Conservation (phyloP, 2,329 filamentous ascomycete species). For the Alternaria brassicicola region DNA sequence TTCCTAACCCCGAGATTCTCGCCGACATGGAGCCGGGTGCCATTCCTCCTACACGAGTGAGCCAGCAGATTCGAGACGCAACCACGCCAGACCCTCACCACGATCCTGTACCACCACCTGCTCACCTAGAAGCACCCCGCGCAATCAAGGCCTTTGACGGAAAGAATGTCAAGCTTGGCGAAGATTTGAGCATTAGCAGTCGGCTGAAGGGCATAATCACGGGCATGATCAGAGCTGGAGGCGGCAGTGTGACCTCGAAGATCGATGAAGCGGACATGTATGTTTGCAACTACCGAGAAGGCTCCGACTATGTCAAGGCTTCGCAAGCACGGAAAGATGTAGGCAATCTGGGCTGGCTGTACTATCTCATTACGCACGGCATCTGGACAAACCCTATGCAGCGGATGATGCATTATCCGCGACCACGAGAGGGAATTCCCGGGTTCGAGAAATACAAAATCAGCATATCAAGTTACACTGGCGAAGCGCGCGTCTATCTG, state of each 20-base stretch:
- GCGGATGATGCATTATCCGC: conserved; percentile 86
- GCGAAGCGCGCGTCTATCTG: conserved; percentile 89
- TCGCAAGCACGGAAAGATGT: conserved; percentile 80
- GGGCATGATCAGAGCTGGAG: conserved; percentile 72
- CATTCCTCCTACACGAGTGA: conserved; percentile 56
- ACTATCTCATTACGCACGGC: conserved; percentile 86
- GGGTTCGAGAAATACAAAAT: conserved; percentile 80
- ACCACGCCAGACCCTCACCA: conserved; percentile 40
- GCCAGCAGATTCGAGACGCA: conserved; percentile 43
- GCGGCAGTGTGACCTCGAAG: conserved; percentile 69
- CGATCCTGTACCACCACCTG: conserved; percentile 27
- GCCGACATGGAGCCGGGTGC: conserved; percentile 29
- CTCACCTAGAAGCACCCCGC: conserved; percentile 31
- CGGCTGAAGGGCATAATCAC: conserved; percentile 71
- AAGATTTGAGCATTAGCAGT: conserved; percentile 72
- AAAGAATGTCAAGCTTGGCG: conserved; percentile 77
- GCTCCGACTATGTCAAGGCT: conserved; percentile 76
- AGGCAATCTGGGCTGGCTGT: conserved; percentile 92
- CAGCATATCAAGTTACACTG: conserved; percentile 94
- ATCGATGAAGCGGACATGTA: conserved; percentile 79
- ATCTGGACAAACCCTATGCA: conserved; percentile 85
- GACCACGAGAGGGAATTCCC: conserved; percentile 76
- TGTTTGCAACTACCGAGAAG: conserved; percentile 86
- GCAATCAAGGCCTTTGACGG: conserved; percentile 70
- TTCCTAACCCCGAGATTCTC: conserved; percentile 86